Evolutionary conservation across 164 flowering plant genomes (phyloP).

Genomic region (Macadamia integrifolia): DNA sequence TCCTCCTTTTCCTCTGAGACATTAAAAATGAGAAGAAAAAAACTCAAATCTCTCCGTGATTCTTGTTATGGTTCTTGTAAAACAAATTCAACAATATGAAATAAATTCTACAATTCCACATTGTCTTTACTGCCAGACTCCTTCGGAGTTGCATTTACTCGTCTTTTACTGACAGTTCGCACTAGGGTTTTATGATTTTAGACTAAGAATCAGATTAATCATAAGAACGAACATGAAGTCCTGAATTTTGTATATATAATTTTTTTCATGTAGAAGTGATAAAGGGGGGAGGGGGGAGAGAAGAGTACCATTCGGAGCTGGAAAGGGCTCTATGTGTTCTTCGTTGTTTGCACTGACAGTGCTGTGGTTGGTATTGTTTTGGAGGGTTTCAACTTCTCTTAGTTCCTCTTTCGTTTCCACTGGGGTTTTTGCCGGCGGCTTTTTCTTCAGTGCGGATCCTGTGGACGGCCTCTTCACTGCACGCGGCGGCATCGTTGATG

Average conservation of each 20-base stretch:
- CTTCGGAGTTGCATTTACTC: too few relatives aligned
- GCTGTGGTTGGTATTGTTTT: neutral
- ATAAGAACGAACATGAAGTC: neutral
- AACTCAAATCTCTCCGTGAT: neutral
- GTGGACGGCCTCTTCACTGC: constrained; percentile 14
- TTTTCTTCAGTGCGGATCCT: constrained; percentile 19
- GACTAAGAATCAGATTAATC: neutral
- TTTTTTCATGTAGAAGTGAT: neutral
- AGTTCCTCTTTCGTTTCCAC: neutral
- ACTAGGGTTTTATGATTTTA: neutral
- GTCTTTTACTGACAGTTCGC: neutral
- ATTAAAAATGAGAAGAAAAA: neutral
- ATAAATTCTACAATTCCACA: neutral
- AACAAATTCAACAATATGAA: neutral
- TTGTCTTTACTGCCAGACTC: neutral
- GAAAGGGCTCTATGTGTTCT: neutral
- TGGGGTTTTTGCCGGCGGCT: constrained; percentile 6
- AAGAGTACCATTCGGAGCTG: constrained; percentile 3
- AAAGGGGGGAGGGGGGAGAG: neutral
- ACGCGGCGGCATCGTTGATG: constrained; percentile 20
- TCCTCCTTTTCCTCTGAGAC: constrained; percentile 8
- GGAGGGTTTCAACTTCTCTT: constrained; percentile 3
- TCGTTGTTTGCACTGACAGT: neutral
- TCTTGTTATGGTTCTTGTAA: neutral
- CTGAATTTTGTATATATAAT: neutral